Evolutionary conservation across 257 asterid genomes (phyloP), one percentile per base, ranked within the genome.

Genomic region (Parsonsia alboflavescens): DNA sequence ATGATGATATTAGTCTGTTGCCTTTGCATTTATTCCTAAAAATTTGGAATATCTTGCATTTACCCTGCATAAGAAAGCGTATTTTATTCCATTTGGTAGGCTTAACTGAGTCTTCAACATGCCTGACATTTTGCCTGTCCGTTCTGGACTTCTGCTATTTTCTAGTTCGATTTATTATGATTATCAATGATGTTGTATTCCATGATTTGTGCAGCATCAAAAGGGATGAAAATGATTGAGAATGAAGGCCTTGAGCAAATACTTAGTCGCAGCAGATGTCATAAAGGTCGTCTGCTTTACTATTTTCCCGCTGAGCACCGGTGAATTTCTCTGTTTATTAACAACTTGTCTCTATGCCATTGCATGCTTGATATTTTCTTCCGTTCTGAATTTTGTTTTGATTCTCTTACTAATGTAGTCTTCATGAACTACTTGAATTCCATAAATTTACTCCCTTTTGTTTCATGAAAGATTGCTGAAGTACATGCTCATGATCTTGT

Each of bases 211-310:
- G 80, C 83, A 89, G 98, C 84, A 72, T 85, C 88, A 66, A 75
- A 68, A 72, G 86, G 82, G 64, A 77, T 77, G 75, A 78, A 73
- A 81, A 73, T 64, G 80, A 69, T 78, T 7, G 88, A 79, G 77
- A 75, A 77, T 75, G 85, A 83, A 82, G 89, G 89, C 83, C 87
- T 93, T 58, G 88, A 84, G 80, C 87, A 81, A 76, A 85, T 81
- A 75, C 92, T 93, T 76, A 82, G 74, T 71, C 88, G 84, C 41
- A 91, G 97, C 63, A 89, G 96, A 82, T 91, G 97, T 84, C 97
- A 87, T 79, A 93, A 93, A 88, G 98, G 98, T 76, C 96, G 98
- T 64, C 82, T 93, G 72, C 93, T 93, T 73, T 90, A 89, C 81
- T 93, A 93, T 74, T 93, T 87, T 77, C 96, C 96, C 65, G 58